Base-by-base conservation (phyloP, 352 stramenopile species). In the Pseudoperonospora humuli region DNA sequence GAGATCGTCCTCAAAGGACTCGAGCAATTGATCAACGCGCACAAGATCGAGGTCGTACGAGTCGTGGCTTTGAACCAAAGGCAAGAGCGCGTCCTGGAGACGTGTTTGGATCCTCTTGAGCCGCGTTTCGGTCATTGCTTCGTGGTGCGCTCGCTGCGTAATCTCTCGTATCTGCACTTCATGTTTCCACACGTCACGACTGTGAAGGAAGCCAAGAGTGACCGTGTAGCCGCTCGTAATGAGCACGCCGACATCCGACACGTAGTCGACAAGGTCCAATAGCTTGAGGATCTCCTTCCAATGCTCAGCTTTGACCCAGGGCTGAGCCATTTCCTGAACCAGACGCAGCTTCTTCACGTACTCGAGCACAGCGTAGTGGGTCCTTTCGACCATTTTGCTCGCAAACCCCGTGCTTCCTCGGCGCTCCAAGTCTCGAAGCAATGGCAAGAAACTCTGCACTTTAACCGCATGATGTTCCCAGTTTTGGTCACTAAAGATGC, bases 111-210 rank as follows among this genome's bases (percentile, higher is more conserved):
- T 88, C 6, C 61, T 55, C 7, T 75, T 64, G 8, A 88, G 49
- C 20, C 70, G 71, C 18, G 57, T 66, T 24, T 88, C 69, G 0
- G 71, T 78, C 17, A 73, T 50, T 1, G 67, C 57, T 37, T 88
- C 76, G 33, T 86, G 45, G 7, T 67, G 55, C 2, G 73, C 71
- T 36, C 69, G 75, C 18, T 69, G 49, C 0, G 59, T 73, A 38
- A 88, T 86, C 15, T 77, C 61, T 8, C 65, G 67, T 26, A 88
- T 74, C 37, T 75, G 64, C n/a, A 63, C 24, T 29, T 81, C 73
- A 21, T 65, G 68, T 13, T 63, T 67, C 70, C 67, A 83, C 5
- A 85, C 14, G 3, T 70, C 58, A 9, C 67, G 53, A 20, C 42
- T 74, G 13, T 62, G 57, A 32, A 85, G 49, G 39, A 83, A 83